Evolutionary conservation across 306 rosid species (phyloP), one percentile per base, ranked within the genome.

Genomic region (Erythrophleum fordii): DNA sequence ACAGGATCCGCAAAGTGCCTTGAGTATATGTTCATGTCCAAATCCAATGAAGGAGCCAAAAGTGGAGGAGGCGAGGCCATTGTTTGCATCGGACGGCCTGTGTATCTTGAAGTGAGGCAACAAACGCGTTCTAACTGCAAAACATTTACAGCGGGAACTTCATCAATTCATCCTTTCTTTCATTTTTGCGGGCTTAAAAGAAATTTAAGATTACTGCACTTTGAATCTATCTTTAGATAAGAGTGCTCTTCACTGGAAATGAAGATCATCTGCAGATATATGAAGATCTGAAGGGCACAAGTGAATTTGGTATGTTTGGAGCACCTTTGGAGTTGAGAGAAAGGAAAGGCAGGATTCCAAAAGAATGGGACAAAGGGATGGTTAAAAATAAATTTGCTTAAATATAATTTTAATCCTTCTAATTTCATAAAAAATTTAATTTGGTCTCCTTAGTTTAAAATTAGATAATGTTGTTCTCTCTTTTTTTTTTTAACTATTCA

Each of bases 1-100:
- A 91, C 83, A 11, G 87, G 85, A 58, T 93, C 97, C 0, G 78
- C 18, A 52, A 88, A 95, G 76, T 90, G 89, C 83, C 98, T 85
- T 10, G 97, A 82, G 83, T 93, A 95, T 5, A 93, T 93, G 83
- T 85, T 86, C 97, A 95, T 95, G 86, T 93, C 99, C 74, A 92
- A 77, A 39, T 92, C 97, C 82, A 95, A 72, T 6, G 97, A 93
- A 1, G 94, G 89, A 0, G 87, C 80, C 90, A 93, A 69, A 0
- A 90, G 88, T 6, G 86, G 60, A 10, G 85, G 60, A 12, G 88
- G 70, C 11, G 90, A 85, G 53, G 65, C 77, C 89, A 91, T 84
- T 14, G 87, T 64, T 81, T 83, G 91, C 48, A 92, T 80, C 77
- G 85, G 56, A 4, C 93, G 89, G 5, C 96, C 94, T 0, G 88